Evolutionary conservation across 2,329 filamentous ascomycete genomes (phyloP), one percentile per base, ranked within the genome.

Genomic region (Davidsoniella eucalypti): DNA sequence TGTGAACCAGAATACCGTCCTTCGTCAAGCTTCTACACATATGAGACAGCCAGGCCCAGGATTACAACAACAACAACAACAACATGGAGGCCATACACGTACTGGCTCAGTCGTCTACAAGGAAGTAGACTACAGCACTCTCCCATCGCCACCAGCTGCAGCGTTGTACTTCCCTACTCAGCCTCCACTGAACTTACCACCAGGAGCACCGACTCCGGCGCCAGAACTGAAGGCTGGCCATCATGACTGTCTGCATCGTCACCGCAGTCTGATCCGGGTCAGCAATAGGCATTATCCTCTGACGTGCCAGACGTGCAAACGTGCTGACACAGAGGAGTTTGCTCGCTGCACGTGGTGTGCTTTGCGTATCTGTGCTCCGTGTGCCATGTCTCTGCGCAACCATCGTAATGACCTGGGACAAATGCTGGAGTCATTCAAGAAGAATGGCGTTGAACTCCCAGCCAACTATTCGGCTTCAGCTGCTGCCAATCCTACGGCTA

Each of bases 261-360:
- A 78, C 58, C 59, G 58, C 44, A 64, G 61, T 44, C 72, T 77
- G 69, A 64, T 69, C 49, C 61, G 65, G 37, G 67, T 68, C 49
- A 61, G 63, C 53, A 77, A 78, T 59, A 60, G 58, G 44, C 59
- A 67, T 56, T 71, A 75, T 57, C 65, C 73, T 2, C 63, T 77
- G 17, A 65, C 70, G 9, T 78, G 75, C 58, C 70, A 75, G 59
- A 65, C 69, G 3, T 78, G 75, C 59, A 17, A 44, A 14, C 44
- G 41, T 12, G 52, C 48, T 4, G 52, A 53, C 18, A 65, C 65
- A 48, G 70, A 75, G 52, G 56, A 58, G 5, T 64, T 67, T 42
- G 61, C 67, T 54, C 68, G 73, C 36, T 76, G 73, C 58, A 61
- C 61, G 12, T 72, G 69, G 59, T 76, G 73, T 60, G 64, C 67